Base-by-base conservation (phyloP, 2,329 filamentous ascomycete genomes). In the Clonostachys rosea region DNA sequence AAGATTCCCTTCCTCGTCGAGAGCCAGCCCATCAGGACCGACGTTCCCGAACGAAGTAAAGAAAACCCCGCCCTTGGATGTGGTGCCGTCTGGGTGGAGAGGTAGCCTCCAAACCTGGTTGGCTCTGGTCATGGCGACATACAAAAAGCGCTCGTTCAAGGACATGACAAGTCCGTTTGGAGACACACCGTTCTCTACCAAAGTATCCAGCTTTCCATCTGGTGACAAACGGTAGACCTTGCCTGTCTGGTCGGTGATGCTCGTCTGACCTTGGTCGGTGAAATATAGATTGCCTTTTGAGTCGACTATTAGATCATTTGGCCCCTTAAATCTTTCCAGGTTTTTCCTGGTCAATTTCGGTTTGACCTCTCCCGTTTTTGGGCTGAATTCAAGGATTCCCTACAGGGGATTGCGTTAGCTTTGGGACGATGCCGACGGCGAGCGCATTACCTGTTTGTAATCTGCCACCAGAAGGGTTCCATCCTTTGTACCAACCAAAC, bases 221-320 rank as follows among this genome's bases (percentile, higher is more conserved):
- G 57, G 55, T 0, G 56, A 57, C 0, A 69, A 45, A 2, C 69
- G 60, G 47, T 70, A 72, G 0, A 71, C 65, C 11, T 60, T 59
- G 1, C 68, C 68, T 0, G 67, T 69, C 7, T 53, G 68, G 24
- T 73, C 69, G 1, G 64, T 68, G 54, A 72, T 61, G 5, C 68
- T 67, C 0, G 68, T 71, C 43, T 71, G 68, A 0, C 69, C 69
- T 53, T 73, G 69, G 40, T 73, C 68, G 2, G 69, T 72, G 35
- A 73, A 73, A 53, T 69, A 73, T 5, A 73, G 49, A 30, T 67
- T 63, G 5, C 57, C 54, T 13, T 59, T 58, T 0, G 63, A 67
- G 30, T 66, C 65, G 5, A 70, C 43, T 14, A 70, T 61, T 2
- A 73, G 52, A 45, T 73, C 68, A 43, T 73, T 73, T 0, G 63